These are phyloP conservation scores for Russula earlei DNA, from an alignment of 768 basidiomycete species.

Conservation along the genomic window DNA sequence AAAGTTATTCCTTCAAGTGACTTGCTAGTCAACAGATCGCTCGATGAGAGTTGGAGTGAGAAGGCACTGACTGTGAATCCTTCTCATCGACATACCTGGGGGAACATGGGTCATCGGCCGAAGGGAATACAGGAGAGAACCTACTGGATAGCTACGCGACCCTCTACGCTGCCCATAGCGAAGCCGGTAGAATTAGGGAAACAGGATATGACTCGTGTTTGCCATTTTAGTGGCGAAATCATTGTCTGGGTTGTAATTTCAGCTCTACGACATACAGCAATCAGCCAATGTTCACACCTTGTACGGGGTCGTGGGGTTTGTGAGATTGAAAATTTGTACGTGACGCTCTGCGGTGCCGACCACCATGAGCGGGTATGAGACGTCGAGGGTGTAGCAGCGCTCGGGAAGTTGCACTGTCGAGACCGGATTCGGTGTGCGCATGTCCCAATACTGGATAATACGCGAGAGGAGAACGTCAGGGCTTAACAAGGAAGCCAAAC, in stretches of 20 bases:
- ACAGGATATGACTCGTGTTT: slow-evolving; percentile 79
- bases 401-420: slow-evolving; percentile 80
- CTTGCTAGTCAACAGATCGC: background rate
- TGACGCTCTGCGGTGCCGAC: slow-evolving; percentile 91
- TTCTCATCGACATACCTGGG: slow-evolving; percentile 80
- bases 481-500: background rate
- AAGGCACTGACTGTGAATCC: slow-evolving; percentile 46
- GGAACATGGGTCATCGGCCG: background rate
- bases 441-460: slow-evolving; percentile 77
- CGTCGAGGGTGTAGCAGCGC: slow-evolving; percentile 82
- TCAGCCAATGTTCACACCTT: slow-evolving; percentile 41
- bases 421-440: slow-evolving; percentile 66
- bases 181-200: slow-evolving; percentile 74
- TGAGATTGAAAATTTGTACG: slow-evolving; percentile 81
- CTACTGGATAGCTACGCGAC: slow-evolving; percentile 92
- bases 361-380: slow-evolving; percentile 75
- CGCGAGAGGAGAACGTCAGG: background rate
- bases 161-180: slow-evolving; percentile 80
- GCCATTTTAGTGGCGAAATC: slow-evolving; percentile 85
- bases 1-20: slow-evolving; percentile 37
- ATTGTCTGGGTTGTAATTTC: slow-evolving; percentile 44
- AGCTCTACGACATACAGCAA: background rate
- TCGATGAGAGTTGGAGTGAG: background rate
- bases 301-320: slow-evolving; percentile 68
- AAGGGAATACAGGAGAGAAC: slow-evolving; percentile 27